Evolutionary conservation across 1,284 basidiomycete species (phyloP), one percentile per base, ranked within the genome.

Genomic region (Meira nashicola): DNA sequence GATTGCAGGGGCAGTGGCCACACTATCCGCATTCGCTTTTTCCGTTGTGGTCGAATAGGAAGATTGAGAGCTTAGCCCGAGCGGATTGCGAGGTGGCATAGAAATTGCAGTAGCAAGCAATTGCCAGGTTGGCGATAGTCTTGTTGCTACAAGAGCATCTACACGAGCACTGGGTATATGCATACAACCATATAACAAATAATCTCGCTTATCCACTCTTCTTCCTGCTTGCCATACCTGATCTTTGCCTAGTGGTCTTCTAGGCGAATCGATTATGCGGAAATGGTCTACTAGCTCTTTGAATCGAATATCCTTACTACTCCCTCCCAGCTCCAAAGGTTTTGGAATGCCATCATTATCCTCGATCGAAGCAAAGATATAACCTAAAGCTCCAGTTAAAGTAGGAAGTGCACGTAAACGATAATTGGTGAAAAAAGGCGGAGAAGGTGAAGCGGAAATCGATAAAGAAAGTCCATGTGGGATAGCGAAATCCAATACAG

Each of bases 401-500:
- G 89, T 89, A 0, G 92, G 92, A 78, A 95, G 84, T 8, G 90
- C 90, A 61, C 89, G 92, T 82, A 94, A 88, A 2, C 90, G 87
- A 78, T 93, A 92, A 0, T 89, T 89, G 0, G 91, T 94, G 81
- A 95, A 95, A 44, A 93, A 81, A 12, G 58, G 50, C 0, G 89
- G 83, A 72, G 92, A 90, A 6, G 92, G 90, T 2, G 90, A 87
- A 70, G 94, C 93, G 15, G 92, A 91, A 55, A 94, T 84, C 4
- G 87, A 86, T 60, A 92, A 83, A 68, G 88, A 85, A 21, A 92
- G 82, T 1, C 89, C 90, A 59, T 83, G 82, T 8, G 90, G 90
- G 37, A 91, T 86, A 21, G 83, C 83, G 71, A 92, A 92, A 79
- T 92, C 90, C 64, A 92, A 84, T 64, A 92, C 85, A 6, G 59